Conservation (phyloP, 169 alveolate species). For the Plasmodium chabaudi region DNA sequence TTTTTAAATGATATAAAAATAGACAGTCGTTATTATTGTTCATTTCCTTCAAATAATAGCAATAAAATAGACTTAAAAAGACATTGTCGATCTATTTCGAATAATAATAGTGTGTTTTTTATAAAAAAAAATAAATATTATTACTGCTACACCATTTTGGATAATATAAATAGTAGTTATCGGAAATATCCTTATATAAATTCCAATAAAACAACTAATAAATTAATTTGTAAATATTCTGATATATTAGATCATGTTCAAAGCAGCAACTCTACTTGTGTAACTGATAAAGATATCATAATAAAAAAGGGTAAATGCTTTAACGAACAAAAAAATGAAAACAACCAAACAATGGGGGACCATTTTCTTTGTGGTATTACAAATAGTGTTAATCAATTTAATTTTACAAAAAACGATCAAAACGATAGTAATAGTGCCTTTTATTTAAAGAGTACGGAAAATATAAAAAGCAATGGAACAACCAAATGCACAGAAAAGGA, state of each 20-base stretch:
- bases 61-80: background rate
- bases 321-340: too few relatives aligned
- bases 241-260: constrained; percentile 7
- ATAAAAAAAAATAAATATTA: constrained; percentile 7
- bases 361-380: too few relatives aligned
- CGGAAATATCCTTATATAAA: background rate
- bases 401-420: too few relatives aligned
- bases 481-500: background rate
- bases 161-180: background rate
- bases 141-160: constrained; percentile 5
- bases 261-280: background rate
- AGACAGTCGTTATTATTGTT: background rate
- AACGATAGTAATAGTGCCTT: too few relatives aligned
- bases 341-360: too few relatives aligned
- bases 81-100: background rate
- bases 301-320: too few relatives aligned
- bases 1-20: constrained; percentile 1
- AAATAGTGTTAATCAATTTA: too few relatives aligned
- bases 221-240: constrained; percentile 6
- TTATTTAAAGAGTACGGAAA: background rate
- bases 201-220: background rate
- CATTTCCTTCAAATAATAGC: background rate
- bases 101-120: background rate
- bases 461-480: background rate
- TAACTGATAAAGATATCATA: too few relatives aligned